Conservation (phyloP, 202 grass and related monocot species). For the Digitaria exilis region DNA sequence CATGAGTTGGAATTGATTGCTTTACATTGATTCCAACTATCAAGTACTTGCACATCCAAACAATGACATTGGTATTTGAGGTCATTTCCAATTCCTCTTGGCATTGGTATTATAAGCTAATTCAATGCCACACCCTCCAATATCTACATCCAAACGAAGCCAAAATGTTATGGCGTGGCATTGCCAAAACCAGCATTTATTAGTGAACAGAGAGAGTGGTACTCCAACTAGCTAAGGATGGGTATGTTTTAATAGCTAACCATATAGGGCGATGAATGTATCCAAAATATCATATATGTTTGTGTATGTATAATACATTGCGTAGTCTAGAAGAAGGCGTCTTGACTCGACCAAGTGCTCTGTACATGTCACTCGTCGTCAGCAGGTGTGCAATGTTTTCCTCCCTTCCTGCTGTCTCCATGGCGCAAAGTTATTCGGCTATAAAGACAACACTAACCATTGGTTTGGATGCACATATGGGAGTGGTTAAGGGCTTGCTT, state of each 20-base stretch:
- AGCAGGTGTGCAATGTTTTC: background rate
- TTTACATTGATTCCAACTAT: too few species aligned
- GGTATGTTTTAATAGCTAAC: background rate
- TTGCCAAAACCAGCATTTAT: background rate
- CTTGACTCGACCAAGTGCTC: background rate
- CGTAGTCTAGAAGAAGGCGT: background rate
- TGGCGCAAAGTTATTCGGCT: background rate
- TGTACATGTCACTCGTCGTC: background rate
- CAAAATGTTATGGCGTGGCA: background rate
- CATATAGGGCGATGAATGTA: background rate
- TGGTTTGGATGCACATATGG: background rate
- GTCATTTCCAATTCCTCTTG: too few species aligned
- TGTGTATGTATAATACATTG: background rate
- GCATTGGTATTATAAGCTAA: too few species aligned
- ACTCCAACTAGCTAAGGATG: background rate
- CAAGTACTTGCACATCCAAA: too few species aligned
- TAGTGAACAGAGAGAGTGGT: background rate
- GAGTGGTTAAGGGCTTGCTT: conserved; percentile 1
- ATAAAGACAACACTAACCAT: background rate
- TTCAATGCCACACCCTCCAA: too few species aligned
- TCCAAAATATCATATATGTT: background rate
- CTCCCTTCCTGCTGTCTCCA: background rate
- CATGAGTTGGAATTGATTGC: too few species aligned
- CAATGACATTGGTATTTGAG: too few species aligned
- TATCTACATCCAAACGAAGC: too few species aligned